These are phyloP conservation scores for Rhizopogon vulgaris DNA, from an alignment of 768 basidiomycete genomes.

Conservation along the genomic window DNA sequence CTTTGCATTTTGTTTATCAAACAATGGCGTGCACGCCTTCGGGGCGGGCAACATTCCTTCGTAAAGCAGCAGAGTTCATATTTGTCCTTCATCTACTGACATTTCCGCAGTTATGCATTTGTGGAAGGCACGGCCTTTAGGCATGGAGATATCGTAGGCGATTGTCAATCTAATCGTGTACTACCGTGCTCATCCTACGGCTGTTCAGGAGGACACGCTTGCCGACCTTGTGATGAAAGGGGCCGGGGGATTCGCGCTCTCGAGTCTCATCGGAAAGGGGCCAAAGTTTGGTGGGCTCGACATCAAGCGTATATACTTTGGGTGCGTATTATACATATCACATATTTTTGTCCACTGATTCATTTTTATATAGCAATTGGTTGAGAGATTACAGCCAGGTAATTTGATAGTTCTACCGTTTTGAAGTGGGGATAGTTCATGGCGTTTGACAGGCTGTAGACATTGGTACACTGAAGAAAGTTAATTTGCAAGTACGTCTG, in stretches of 20 bases:
- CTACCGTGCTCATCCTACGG: slow-evolving; percentile 7
- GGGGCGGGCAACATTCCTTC: slow-evolving; percentile 86
- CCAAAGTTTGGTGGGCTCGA: slow-evolving; percentile 76
- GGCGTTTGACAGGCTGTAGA: slow-evolving; percentile 59
- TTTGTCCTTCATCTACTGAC: neutral
- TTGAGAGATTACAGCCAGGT: slow-evolving; percentile 84
- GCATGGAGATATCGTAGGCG: slow-evolving; percentile 81
- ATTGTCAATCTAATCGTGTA: slow-evolving; percentile 7
- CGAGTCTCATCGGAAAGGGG: slow-evolving; percentile 49
- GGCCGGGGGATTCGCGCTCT: slow-evolving; percentile 53
- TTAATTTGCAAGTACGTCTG: slow-evolving; percentile 55
- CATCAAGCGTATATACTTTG: slow-evolving; percentile 80
- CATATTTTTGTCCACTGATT: neutral
- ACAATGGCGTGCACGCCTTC: slow-evolving; percentile 62
- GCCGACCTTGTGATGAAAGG: slow-evolving; percentile 53
- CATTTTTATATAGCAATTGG: slow-evolving; percentile 58
- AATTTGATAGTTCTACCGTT: neutral
- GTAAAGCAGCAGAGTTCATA: slow-evolving; percentile 26
- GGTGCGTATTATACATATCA: slow-evolving; percentile 34
- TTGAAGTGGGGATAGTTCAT: neutral
- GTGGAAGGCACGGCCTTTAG: slow-evolving; percentile 82
- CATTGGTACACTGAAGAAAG: slow-evolving; percentile 70
- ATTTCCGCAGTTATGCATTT: slow-evolving; percentile 58
- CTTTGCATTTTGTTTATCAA: slow-evolving; percentile 51
- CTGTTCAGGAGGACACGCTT: slow-evolving; percentile 61